Base-by-base conservation (phyloP, 176 grass and related monocot genomes). In the Aegilops tauschii region DNA sequence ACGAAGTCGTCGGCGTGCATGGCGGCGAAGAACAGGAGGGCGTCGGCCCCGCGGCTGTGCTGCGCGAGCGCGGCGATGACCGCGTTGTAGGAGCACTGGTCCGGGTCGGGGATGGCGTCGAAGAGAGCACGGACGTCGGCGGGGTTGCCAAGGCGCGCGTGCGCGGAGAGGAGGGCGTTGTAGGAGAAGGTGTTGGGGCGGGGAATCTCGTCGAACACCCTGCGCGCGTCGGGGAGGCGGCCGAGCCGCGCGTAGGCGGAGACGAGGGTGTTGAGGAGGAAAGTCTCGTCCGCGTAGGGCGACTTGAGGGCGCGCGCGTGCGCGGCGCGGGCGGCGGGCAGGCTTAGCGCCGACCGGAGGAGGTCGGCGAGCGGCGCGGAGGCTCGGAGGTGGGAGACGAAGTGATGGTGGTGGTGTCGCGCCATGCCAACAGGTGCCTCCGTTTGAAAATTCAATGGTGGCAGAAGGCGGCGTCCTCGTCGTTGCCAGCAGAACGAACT, bases 1-100 rank as follows among this genome's bases (percentile, higher is more conserved):
- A 88, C 78, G 80, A 90, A 93, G 82, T 93, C 86, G 32, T 86
- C 86, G 3, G 78, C 79, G 29, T 93, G 92, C 92, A 93, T 93
- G 42, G 82, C 59, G n/a, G 78, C 88, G 10, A 90, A 29, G 6
- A 86, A 72, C 28, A 70, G 66, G 66, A 77, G 47, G 47, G 74
- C 74, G 47, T 58, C 74, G 47, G 74, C 47, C 4, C 74, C 74
- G 17, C 28, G 74, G 74, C 74, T 56, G 74, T 77, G 73, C 73
- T 76, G 73, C 45, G 45, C 73, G 16, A 76, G 73, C 8, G 73
- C 45, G 28, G 73, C 73, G 45, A 76, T 76, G 73, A 52, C 73
- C 45, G 73, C 73, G 8, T 76, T 76, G 73, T 76, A 76, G 45
- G 73, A 76, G 47, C 73, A 76, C 45, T 76, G 73, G 47, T 76